Percentiles rank a stretch among this genome's conserved stretches.
phyloP scores from a whole-genome alignment of 306 rosid genomes.

The Medicago ruthenica region DNA sequence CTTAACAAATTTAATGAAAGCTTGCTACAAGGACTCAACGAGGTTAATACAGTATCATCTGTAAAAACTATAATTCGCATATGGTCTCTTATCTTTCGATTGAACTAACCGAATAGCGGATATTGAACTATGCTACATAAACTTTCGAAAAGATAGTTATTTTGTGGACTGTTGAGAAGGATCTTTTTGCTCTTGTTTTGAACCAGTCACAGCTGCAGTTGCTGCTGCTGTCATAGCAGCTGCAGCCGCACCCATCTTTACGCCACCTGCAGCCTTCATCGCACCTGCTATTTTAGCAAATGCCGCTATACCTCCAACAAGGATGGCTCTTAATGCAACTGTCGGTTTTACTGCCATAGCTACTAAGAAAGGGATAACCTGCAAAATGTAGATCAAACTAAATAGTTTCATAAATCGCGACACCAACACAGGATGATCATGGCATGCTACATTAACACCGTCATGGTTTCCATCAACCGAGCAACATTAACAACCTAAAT shows the following conservation, averaged over 20 bases:
- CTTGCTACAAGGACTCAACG: conserved; percentile 25
- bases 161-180: conserved; percentile 52
- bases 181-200: conserved; percentile 69
- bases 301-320: conserved; percentile 89
- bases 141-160: conserved; percentile 26
- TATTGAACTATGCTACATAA: conserved; percentile 46
- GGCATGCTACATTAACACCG: background rate
- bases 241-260: conserved; percentile 79
- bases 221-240: conserved; percentile 92
- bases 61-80: conserved; percentile 20
- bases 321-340: conserved; percentile 80
- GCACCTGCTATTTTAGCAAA: conserved; percentile 79
- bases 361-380: conserved; percentile 31
- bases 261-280: conserved; percentile 90
- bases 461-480: conserved; percentile 2
- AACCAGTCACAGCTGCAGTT: conserved; percentile 68
- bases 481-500: conserved; percentile 27
- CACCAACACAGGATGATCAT: background rate
- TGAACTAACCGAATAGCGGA: conserved; percentile 19
- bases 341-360: conserved; percentile 79
- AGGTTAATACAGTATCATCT: conserved; percentile 40
- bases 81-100: conserved; percentile 33
- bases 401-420: conserved; percentile 6
- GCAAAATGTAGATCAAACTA: conserved; percentile 38
- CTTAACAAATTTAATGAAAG: conserved; percentile 20